Base-by-base conservation (phyloP, 2,329 filamentous ascomycete species). In the Torrubiella hemipterigena region DNA sequence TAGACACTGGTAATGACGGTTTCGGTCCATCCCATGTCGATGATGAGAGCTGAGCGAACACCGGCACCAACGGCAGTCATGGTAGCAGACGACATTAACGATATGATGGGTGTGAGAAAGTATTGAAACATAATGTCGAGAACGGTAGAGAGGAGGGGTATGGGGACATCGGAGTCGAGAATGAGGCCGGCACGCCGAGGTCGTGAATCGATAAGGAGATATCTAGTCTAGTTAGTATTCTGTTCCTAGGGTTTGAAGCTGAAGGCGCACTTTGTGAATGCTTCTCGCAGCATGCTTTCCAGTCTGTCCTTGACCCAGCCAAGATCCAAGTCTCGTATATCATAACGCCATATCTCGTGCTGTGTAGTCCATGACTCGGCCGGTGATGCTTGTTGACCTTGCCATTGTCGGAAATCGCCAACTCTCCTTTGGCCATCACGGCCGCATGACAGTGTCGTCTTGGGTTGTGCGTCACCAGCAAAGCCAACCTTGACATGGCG, bases 11-110 rank as follows among this genome's bases (percentile, higher is more conserved):
- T 93, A 15, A 93, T 73, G 1, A 79, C 70, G 0, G 87, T 93
- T 54, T 96, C 91, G 25, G 77, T 69, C 91, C 91, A 98, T 26
- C 89, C 91, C 37, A 98, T 68, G 48, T 98, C 86, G 22, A 98
- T 66, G 1, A 96, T 74, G 25, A 98, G 55, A 1, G 80, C 85
- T n/a, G 83, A 84, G 11, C 91, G 76, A 24, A 93, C 61, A 1
- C 91, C 91, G 6, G 87, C 86, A 7, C 80, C 81, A 4, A 87
- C 71, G 6, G 80, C 65, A 2, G 76, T 66, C 55, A 91, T 78
- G 14, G 85, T 69, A 1, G 89, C 74, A 1, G 74, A 71, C 2
- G 86, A 84, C 47, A 95, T 61, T 25, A 98, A 65, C 3, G 84
- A 87, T 40, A 96, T 70, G 15, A 73, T 78, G 1, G 87, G 82